Conservation (phyloP, 345 rosid species). For the Citrus reticulata region DNA sequence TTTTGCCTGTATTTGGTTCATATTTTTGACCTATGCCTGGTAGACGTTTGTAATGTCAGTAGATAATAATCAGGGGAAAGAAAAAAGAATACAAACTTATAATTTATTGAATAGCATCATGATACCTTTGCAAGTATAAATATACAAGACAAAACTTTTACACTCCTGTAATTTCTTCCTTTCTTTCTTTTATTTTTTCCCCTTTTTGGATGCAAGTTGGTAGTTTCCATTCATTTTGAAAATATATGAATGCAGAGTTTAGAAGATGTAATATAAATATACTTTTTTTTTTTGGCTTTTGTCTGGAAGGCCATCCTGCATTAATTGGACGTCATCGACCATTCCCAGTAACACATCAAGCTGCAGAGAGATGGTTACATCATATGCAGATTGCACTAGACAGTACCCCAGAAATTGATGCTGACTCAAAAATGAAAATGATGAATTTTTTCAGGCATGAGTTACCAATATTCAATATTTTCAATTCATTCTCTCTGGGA, state of each 20-base stretch:
- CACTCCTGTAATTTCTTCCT: not conserved
- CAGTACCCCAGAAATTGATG: constrained; percentile 54
- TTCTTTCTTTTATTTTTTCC: no score
- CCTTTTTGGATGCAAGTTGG: not conserved
- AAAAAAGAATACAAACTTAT: not conserved
- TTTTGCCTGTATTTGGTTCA: no score
- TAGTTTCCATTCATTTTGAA: not conserved
- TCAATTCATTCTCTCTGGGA: not conserved
- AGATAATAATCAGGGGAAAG: no score
- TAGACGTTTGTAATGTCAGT: no score
- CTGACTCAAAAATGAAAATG: constrained; percentile 69
- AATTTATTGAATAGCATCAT: not conserved
- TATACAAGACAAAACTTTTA: not conserved
- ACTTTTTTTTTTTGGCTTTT: not conserved
- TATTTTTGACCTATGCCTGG: no score
- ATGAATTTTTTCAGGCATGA: constrained; percentile 77
- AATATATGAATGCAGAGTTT: not conserved
- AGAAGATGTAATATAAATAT: not conserved
- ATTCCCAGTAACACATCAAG: constrained; percentile 76
- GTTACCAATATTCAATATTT: not conserved
- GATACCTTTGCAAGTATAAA: not conserved
- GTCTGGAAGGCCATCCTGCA: constrained; percentile 73
- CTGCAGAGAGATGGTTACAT: constrained; percentile 85
- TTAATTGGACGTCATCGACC: constrained; percentile 84
- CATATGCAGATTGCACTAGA: constrained; percentile 86